Evolutionary conservation across 225 moss, liverwort and hornwort species (phyloP).

Genomic region (Pseudoscleropodium purum): DNA sequence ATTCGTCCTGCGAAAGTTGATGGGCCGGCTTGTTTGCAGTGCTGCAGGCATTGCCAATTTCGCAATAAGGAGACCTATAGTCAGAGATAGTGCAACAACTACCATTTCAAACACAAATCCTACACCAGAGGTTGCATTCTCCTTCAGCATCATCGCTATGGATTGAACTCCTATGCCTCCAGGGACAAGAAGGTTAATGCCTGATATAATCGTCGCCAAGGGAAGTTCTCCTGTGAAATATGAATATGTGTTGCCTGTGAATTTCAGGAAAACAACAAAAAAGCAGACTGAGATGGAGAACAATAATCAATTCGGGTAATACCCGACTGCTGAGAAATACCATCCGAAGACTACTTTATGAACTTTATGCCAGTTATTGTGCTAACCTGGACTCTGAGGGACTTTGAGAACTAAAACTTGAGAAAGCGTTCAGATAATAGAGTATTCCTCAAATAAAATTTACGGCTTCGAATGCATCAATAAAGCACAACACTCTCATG

Average conservation of each 20-base stretch:
- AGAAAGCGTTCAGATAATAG: not conserved
- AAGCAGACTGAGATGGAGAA: not conserved
- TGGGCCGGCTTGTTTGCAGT: slow-evolving; percentile 21
- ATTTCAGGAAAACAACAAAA: not conserved
- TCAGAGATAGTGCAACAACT: slow-evolving; percentile 78
- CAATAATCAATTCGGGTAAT: not conserved
- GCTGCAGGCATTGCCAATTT: slow-evolving; percentile 59
- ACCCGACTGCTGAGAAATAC: not conserved
- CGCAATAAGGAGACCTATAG: slow-evolving; percentile 63
- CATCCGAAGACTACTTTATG: not conserved
- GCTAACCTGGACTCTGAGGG: not conserved
- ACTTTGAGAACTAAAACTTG: not conserved
- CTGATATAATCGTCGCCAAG: slow-evolving; percentile 72
- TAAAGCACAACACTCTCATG: not conserved
- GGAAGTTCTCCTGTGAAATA: slow-evolving; percentile 61
- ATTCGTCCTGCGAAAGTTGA: slow-evolving; percentile 19
- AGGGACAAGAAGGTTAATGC: slow-evolving; percentile 68
- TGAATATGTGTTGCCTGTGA: slow-evolving; percentile 54
- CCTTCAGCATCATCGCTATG: slow-evolving; percentile 62
- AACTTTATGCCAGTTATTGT: not conserved
- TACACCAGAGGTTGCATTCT: slow-evolving; percentile 60
- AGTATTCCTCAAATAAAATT: not conserved
- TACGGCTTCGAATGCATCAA: not conserved
- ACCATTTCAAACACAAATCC: slow-evolving; percentile 86
- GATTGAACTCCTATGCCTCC: slow-evolving; percentile 88